Conservation (phyloP, 73 alveolate species). For the Symbiodinium natans region DNA sequence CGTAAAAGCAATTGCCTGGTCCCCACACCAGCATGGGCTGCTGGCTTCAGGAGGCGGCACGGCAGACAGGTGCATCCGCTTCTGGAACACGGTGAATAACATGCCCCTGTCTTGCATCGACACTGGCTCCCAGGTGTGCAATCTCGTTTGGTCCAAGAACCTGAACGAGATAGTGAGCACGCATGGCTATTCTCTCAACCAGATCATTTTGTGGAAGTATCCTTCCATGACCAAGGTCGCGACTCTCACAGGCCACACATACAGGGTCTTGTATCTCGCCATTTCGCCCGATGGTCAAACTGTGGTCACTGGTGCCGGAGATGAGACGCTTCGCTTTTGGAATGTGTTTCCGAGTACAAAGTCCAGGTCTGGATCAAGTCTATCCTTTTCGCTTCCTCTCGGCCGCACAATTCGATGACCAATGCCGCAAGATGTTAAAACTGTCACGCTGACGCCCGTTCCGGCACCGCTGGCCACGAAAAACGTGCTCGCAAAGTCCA, state of each 20-base stretch:
- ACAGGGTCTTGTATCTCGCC: conserved; percentile 99
- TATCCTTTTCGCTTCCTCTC: conserved; percentile 44
- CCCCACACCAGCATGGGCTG: conserved; percentile 98
- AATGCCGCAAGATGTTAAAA: too few relatives aligned
- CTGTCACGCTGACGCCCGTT: too few relatives aligned
- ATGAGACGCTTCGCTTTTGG: conserved; percentile 99
- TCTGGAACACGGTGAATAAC: conserved; percentile 98
- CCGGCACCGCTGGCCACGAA: too few relatives aligned
- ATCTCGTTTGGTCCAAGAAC: conserved; percentile 98
- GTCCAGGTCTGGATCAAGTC: conserved; percentile 62
- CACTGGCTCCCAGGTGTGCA: conserved; percentile 99
- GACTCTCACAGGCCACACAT: conserved; percentile 99
- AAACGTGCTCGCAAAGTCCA: too few relatives aligned
- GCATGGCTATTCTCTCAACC: conserved; percentile 99
- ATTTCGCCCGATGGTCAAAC: conserved; percentile 99
- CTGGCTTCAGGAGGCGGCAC: conserved; percentile 99
- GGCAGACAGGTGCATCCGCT: conserved; percentile 99
- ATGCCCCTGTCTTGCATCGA: conserved; percentile 96
- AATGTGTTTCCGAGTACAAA: conserved; percentile 98
- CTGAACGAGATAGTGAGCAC: conserved; percentile 99
- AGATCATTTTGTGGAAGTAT: conserved; percentile 99
- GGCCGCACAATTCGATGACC: conserved; percentile 87
- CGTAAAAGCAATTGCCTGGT: conserved; percentile 99
- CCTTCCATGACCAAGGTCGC: conserved; percentile 97
- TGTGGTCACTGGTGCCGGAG: conserved; percentile 99